phyloP scores from a whole-genome alignment of 2,329 filamentous ascomycete species.

The Talaromyces sp. region DNA sequence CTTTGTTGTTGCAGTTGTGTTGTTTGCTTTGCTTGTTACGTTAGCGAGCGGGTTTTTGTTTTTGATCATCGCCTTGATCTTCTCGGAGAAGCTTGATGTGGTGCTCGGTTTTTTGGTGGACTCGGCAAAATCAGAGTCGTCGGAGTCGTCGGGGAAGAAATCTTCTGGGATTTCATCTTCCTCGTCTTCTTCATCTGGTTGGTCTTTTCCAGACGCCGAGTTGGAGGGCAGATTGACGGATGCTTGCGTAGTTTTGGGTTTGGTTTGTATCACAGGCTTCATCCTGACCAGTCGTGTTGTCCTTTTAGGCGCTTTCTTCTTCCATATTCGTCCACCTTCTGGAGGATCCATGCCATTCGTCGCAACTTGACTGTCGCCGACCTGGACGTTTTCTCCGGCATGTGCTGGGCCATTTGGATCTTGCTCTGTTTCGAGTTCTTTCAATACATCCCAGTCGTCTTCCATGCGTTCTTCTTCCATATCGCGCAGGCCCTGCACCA shows the following conservation, averaged over 20 bases:
- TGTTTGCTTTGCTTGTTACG: constrained; percentile 5
- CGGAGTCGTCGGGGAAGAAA: constrained; percentile 14
- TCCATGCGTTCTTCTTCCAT: constrained; percentile 38
- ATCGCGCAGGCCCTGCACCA: constrained; percentile 35
- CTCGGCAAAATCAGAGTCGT: constrained; percentile 7
- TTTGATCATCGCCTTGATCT: constrained; percentile 30
- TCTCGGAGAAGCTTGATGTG: constrained; percentile 30
- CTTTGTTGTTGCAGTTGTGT: not conserved
- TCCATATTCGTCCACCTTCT: constrained; percentile 24
- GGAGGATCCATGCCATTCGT: constrained; percentile 5
- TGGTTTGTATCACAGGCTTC: constrained; percentile 33
- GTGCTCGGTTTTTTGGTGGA: constrained; percentile 4
- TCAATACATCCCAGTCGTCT: constrained; percentile 40
- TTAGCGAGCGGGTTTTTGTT: constrained; percentile 15
- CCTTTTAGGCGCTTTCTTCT: constrained; percentile 47
- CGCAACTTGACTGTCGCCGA: constrained; percentile 32
- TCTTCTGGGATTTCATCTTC: constrained; percentile 14
- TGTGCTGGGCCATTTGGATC: constrained; percentile 16
- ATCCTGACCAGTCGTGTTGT: constrained; percentile 42
- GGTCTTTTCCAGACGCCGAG: constrained; percentile 8
- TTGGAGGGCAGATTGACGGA: not conserved
- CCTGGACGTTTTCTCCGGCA: constrained; percentile 20
- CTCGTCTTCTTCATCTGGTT: constrained; percentile 11
- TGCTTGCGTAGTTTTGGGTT: constrained; percentile 18
- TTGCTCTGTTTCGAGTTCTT: constrained; percentile 40